These are phyloP conservation scores for Leptomonas pyrrhocoris DNA, from an alignment of 208 protist genomes.

Conservation along the genomic window DNA sequence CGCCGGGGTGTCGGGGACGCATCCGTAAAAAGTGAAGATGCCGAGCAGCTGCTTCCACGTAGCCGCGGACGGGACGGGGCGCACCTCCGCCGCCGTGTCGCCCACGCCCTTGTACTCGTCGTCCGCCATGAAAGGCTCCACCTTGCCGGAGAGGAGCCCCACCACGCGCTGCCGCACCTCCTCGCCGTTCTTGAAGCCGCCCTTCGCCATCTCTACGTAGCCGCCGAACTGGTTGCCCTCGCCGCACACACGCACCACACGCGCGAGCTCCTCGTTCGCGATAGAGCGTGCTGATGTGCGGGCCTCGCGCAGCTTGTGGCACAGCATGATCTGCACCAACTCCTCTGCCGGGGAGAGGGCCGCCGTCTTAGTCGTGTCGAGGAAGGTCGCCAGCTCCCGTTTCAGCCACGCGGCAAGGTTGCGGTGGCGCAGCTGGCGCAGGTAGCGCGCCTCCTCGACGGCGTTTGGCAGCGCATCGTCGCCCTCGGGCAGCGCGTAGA, in stretches of 20 bases:
- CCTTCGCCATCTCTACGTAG: constrained; percentile 69
- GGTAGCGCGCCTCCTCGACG: constrained; percentile 70
- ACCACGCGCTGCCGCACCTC: constrained; percentile 77
- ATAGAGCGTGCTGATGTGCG: constrained; percentile 43
- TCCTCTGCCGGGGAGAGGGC: constrained; percentile 42
- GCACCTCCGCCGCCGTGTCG: constrained; percentile 24
- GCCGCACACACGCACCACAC: constrained; percentile 79
- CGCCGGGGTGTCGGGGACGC: constrained; percentile 72
- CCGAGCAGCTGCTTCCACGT: constrained; percentile 92
- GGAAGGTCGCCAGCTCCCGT: constrained; percentile 53
- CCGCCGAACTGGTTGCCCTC: constrained; percentile 86
- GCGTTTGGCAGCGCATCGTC: constrained; percentile 71
- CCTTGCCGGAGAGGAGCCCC: constrained; percentile 77
- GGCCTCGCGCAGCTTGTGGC: constrained; percentile 73
- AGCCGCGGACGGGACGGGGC: constrained; percentile 46
- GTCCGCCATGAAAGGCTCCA: constrained; percentile 80
- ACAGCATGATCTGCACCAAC: constrained; percentile 82
- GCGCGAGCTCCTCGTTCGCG: constrained; percentile 61
- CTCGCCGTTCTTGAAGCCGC: constrained; percentile 43
- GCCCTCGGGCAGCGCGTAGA: constrained; percentile 82
- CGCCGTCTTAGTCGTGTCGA: constrained; percentile 11
- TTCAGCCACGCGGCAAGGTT: constrained; percentile 80
- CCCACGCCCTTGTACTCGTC: constrained; percentile 49
- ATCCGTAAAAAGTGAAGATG: constrained; percentile 88
- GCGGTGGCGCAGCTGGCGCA: constrained; percentile 74